A percentile compares a stretch with the other conserved stretches of the same genome.
These are phyloP conservation scores for Penicillium sp. DNA, from an alignment of 2,329 filamentous ascomycete species.

Conservation along the genomic window DNA sequence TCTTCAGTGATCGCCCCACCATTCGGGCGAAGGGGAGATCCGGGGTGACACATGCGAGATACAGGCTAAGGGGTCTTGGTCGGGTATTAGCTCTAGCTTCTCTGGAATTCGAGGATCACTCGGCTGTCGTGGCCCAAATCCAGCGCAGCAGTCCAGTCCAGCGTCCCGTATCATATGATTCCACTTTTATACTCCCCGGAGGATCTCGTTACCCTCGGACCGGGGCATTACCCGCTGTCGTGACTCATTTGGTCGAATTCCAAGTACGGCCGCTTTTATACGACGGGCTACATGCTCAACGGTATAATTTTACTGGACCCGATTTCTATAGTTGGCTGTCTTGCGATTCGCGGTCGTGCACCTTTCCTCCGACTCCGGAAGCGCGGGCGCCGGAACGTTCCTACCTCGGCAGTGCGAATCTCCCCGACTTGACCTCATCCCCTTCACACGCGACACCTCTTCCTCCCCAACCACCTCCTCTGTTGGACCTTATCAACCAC, in stretches of 20 bases:
- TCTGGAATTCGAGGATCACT: too few species aligned
- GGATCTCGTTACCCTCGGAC: too few species aligned
- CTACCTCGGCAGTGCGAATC: constrained; percentile 31
- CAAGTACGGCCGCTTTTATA: too few species aligned
- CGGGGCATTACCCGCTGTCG: too few species aligned
- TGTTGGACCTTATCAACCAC: not conserved
- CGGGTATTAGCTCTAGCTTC: not conserved
- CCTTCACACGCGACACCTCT: constrained; percentile 11
- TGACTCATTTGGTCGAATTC: too few species aligned
- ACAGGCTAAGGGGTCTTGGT: not conserved
- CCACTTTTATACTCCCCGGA: too few species aligned
- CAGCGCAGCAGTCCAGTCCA: too few species aligned
- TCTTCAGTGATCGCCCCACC: constrained; percentile 5
- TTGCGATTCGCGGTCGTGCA: not conserved
- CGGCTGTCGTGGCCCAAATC: too few species aligned
- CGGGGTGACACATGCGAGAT: constrained; percentile 14
- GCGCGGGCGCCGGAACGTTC: constrained; percentile 11
- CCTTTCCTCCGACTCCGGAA: constrained; percentile 24
- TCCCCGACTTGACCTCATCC: constrained; percentile 13
- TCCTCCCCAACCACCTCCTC: not conserved
- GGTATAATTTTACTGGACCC: too few species aligned
- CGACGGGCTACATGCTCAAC: too few species aligned
- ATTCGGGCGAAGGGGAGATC: constrained; percentile 31
- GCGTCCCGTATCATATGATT: too few species aligned
- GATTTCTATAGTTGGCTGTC: not conserved